Evolutionary conservation across 225 moss, liverwort and hornwort genomes (phyloP).

Genomic region (Physcomitrellopsis africana): DNA sequence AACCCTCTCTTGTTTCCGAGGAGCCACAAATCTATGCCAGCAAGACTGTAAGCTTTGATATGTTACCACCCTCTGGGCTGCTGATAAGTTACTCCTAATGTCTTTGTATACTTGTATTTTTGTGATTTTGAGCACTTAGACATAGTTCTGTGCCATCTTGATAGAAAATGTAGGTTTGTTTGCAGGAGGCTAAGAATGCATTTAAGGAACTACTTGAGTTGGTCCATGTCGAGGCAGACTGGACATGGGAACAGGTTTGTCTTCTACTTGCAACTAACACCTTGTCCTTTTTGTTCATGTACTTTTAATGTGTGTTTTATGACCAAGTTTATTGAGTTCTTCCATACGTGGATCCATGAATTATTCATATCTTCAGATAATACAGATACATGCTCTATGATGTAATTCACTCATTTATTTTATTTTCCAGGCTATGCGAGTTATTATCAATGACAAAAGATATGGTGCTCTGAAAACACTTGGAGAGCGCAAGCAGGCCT

Average conservation of each 20-base stretch:
- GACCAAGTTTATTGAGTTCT: neutral
- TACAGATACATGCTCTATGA: too few species aligned
- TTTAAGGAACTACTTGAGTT: conserved; percentile 97
- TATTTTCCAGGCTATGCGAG: conserved; percentile 83
- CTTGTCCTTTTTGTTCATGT: too few species aligned
- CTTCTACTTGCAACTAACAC: neutral
- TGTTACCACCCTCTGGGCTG: neutral
- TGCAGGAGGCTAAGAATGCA: conserved; percentile 98
- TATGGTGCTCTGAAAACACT: conserved; percentile 95
- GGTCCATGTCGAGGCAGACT: conserved; percentile 94
- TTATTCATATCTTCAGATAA: too few species aligned
- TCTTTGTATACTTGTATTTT: neutral
- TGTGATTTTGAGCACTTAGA: neutral
- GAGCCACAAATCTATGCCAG: conserved; percentile 87
- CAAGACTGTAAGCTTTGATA: conserved; percentile 63
- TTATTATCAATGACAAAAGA: conserved; percentile 96
- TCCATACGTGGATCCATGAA: too few species aligned
- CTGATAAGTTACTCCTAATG: neutral
- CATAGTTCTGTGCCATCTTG: neutral
- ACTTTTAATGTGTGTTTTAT: neutral
- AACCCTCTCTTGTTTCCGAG: conserved; percentile 68
- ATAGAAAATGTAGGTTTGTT: neutral
- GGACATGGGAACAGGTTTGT: conserved; percentile 98
- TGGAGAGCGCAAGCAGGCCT: conserved; percentile 96
- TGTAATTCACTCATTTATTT: too few species aligned